Evolutionary conservation across 139 green algal genomes (phyloP).

Genomic region (Micractinium sp.): DNA sequence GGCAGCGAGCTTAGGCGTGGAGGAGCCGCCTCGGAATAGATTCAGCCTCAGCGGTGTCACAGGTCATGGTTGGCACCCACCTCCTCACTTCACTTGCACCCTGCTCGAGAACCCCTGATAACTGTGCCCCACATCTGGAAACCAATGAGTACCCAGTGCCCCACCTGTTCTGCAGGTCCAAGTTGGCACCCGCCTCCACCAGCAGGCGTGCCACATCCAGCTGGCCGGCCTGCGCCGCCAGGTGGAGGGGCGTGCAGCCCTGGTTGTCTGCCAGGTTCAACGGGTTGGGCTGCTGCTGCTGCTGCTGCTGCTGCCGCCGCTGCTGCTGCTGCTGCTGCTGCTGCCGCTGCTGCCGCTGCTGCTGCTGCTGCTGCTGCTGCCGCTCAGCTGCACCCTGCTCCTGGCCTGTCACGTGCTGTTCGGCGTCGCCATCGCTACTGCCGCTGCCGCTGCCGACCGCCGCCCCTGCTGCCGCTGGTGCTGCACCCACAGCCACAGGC

Average conservation of each 20-base stretch:
- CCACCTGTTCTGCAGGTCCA: slow-evolving; percentile 22
- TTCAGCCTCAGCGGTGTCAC: too few relatives aligned
- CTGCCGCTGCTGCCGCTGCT: neutral
- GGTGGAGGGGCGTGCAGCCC: slow-evolving; percentile 15
- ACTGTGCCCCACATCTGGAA: too few relatives aligned
- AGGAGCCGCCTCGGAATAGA: too few relatives aligned
- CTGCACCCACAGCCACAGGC: neutral
- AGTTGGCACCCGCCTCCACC: neutral
- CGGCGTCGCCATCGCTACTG: too few relatives aligned
- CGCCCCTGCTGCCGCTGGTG: too few relatives aligned
- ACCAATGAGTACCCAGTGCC: neutral
- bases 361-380: neutral
- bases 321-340: neutral
- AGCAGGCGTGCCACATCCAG: slow-evolving; percentile 16
- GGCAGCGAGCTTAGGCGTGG: too few relatives aligned
- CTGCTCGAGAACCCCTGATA: too few relatives aligned
- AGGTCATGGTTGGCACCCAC: too few relatives aligned
- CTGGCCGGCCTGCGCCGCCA: neutral
- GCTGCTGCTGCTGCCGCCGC: neutral
- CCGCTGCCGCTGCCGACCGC: neutral
- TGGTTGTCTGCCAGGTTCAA: neutral
- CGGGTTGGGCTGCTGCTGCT: neutral
- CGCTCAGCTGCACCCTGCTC: neutral
- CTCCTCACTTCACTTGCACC: too few relatives aligned
- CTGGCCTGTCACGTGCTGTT: neutral